Conservation (phyloP, 148 eudicot genomes). For the Heliosperma pusillum region DNA sequence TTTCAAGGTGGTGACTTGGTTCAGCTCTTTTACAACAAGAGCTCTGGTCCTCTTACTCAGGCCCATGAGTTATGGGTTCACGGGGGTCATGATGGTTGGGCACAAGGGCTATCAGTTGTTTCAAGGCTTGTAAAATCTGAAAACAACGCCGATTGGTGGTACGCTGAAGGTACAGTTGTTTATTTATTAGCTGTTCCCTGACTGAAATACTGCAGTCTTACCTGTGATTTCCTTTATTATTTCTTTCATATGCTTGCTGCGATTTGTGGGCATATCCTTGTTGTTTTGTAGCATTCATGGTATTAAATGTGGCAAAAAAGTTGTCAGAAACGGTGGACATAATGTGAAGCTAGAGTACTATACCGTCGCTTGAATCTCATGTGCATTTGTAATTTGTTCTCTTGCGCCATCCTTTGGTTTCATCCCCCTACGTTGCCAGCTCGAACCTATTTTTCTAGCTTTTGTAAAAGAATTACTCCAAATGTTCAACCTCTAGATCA, state of each 20-base stretch:
- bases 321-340: neutral
- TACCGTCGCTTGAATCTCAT: neutral
- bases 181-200: neutral
- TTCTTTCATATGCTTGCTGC: neutral
- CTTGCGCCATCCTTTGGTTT: neutral
- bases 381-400: neutral
- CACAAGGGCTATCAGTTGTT: constrained; percentile 68
- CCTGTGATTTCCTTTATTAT: neutral
- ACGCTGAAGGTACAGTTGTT: constrained; percentile 60
- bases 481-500: too few relatives aligned
- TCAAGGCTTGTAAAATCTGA: constrained; percentile 59
- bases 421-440: neutral
- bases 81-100: constrained; percentile 88
- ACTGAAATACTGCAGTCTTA: neutral
- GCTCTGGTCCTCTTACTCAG: constrained; percentile 76
- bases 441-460: neutral
- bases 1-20: constrained; percentile 60
- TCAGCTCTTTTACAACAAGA: constrained; percentile 67
- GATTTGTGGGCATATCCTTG: neutral
- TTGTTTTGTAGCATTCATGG: neutral
- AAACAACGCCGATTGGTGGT: constrained; percentile 75
- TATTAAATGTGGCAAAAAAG: neutral
- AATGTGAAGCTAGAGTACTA: neutral
- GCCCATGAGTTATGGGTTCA: constrained; percentile 87
- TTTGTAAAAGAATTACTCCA: too few relatives aligned